A percentile compares a stretch with the other conserved stretches of the same genome.
Conservation (phyloP, 2,329 filamentous ascomycete genomes). For the Ambrosiella cleistominuta region DNA sequence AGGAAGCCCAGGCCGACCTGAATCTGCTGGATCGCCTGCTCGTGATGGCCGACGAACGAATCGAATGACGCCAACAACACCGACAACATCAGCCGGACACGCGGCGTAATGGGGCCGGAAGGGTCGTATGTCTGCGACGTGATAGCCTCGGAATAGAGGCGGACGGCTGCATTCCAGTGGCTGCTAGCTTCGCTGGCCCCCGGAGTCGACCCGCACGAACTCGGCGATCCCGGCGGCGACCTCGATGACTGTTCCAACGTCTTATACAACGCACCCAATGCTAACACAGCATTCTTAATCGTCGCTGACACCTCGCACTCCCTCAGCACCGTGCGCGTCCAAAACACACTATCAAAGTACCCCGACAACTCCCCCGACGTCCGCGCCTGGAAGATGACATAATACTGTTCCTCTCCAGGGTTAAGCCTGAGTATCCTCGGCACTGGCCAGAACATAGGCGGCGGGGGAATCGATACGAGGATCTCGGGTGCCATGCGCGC, state of each 20-base stretch:
- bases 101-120: constrained; percentile 26
- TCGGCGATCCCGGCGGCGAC: constrained; percentile 31
- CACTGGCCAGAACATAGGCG: constrained; percentile 8
- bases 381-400: constrained; percentile 42
- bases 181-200: constrained; percentile 20
- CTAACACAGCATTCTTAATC: constrained; percentile 47
- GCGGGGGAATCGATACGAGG: background rate
- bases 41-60: constrained; percentile 47
- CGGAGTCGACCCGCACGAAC: constrained; percentile 12
- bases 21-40: constrained; percentile 42
- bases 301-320: constrained; percentile 44
- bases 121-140: constrained; percentile 30
- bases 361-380: constrained; percentile 47
- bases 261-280: constrained; percentile 49
- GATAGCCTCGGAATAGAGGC: constrained; percentile 40
- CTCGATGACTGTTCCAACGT: constrained; percentile 41
- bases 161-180: constrained; percentile 44
- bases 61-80: constrained; percentile 52
- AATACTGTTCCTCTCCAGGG: constrained; percentile 36
- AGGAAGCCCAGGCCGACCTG: constrained; percentile 38
- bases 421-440: constrained; percentile 4
- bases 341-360: constrained; percentile 49
- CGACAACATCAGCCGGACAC: constrained; percentile 43
- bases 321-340: constrained; percentile 43
- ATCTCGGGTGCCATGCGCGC: background rate